These are phyloP conservation scores for Kwoniella shivajii DNA, from an alignment of 1,284 basidiomycete genomes.

Conservation along the genomic window DNA sequence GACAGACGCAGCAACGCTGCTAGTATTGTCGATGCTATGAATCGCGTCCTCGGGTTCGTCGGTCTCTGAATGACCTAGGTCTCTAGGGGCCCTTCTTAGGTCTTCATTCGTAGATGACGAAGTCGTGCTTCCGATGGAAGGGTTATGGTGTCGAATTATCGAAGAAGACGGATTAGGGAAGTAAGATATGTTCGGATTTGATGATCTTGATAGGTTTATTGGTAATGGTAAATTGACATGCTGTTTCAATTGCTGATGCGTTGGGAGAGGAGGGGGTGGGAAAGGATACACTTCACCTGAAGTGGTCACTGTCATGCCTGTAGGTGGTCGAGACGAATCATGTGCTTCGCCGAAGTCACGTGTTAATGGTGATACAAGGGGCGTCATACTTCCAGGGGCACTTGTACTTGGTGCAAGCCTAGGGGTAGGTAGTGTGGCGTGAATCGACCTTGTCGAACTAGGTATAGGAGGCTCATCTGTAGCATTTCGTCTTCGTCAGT, in stretches of 20 bases:
- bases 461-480: conserved; percentile 1
- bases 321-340: not conserved
- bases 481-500: not conserved
- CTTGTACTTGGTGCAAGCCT: not conserved
- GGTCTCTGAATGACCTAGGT: not conserved
- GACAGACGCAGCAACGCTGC: too few species aligned
- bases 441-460: not conserved
- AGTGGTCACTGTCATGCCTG: not conserved
- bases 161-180: conserved; percentile 1
- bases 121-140: not conserved
- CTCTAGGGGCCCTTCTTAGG: not conserved
- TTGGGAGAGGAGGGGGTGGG: not conserved
- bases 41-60: not conserved
- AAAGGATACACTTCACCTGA: not conserved
- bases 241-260: not conserved
- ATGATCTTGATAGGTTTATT: conserved; percentile 3
- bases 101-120: not conserved
- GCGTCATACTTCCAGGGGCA: not conserved
- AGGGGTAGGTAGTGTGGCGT: not conserved
- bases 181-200: conserved; percentile 8
- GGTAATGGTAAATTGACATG: conserved; percentile 4
- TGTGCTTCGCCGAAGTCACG: not conserved
- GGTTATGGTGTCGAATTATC: not conserved
- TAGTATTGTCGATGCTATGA: not conserved
- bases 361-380: not conserved